These are phyloP conservation scores for Verbena officinalis DNA, from an alignment of 257 asterid species.

Conservation along the genomic window DNA sequence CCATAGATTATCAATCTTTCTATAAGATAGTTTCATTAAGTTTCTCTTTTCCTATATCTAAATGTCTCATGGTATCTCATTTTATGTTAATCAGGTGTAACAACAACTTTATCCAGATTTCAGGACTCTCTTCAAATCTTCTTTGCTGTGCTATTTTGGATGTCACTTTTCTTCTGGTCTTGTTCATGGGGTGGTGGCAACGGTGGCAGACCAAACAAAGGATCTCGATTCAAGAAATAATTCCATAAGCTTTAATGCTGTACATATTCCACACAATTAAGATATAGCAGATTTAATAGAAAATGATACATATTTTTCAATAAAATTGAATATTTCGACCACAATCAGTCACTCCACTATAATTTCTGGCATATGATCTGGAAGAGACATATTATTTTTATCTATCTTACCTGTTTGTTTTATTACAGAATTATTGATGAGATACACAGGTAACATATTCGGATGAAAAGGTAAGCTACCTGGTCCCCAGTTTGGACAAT, in stretches of 20 bases:
- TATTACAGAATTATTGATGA: constrained; percentile 35
- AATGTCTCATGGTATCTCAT: neutral
- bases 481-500: constrained; percentile 32
- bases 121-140: constrained; percentile 70
- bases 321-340: constrained; percentile 10
- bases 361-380: constrained; percentile 8
- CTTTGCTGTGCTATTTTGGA: constrained; percentile 85
- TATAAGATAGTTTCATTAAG: neutral
- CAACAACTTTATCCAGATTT: constrained; percentile 46
- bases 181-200: constrained; percentile 74
- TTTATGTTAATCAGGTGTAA: constrained; percentile 46
- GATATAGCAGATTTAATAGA: constrained; percentile 8
- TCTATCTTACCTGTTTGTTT: constrained; percentile 27
- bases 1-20: constrained; percentile 9
- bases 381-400: neutral
- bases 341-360: neutral
- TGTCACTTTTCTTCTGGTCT: constrained; percentile 95
- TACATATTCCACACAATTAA: constrained; percentile 28
- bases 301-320: neutral
- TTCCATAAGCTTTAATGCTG: constrained; percentile 19
- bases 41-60: neutral
- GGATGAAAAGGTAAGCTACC: neutral
- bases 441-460: neutral
- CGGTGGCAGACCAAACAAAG: constrained; percentile 52
- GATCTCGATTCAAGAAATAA: constrained; percentile 64